Evolutionary conservation across 2,329 filamentous ascomycete genomes (phyloP), one percentile per base, ranked within the genome.

Genomic region (Paraphaeosphaeria minitans): DNA sequence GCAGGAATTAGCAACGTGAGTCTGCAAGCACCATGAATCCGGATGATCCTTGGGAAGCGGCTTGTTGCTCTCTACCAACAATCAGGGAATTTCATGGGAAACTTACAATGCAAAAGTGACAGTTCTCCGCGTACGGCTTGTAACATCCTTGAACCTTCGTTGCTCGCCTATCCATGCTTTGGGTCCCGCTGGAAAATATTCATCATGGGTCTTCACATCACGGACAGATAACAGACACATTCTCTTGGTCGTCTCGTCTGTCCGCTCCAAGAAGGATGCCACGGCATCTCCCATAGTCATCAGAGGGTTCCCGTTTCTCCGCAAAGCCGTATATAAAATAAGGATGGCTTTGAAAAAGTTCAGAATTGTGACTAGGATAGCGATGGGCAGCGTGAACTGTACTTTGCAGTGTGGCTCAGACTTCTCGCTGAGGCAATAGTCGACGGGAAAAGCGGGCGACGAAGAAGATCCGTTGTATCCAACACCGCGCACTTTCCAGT

Each of bases 271-370:
- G 24, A 71, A 70, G 1, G 66, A 66, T 10, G 64, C 59, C 0
- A 69, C 53, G 1, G 66, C 69, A 48, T 71, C 69, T 12, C 68
- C 69, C 50, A 69, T 65, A 0, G 64, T 67, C 22, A 68, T 59
- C 2, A 71, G 55, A 2, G 69, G 67, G 5, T 68, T 61, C 6
- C 66, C 66, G 13, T 51, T 50, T 7, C 62, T 53, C 2, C 50
- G 9, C 16, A 64, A 63, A 12, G 61, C 60, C 1, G 60, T 51
- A 19, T 55, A 61, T 10, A 68, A 62, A 21, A 73, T 69, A 7
- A 64, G 22, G 3, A 21, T 31, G 2, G 63, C 66, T 51, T 73
- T 74, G 29, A 68, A 53, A 13, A 63, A 24, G 48, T 68, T 68
- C 31, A 62, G 58, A 14, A 60, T 21, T 12, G 53, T 63, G 31